phyloP scores from a whole-genome alignment of 208 protist species.

The Vickermania ingenoplastis region DNA sequence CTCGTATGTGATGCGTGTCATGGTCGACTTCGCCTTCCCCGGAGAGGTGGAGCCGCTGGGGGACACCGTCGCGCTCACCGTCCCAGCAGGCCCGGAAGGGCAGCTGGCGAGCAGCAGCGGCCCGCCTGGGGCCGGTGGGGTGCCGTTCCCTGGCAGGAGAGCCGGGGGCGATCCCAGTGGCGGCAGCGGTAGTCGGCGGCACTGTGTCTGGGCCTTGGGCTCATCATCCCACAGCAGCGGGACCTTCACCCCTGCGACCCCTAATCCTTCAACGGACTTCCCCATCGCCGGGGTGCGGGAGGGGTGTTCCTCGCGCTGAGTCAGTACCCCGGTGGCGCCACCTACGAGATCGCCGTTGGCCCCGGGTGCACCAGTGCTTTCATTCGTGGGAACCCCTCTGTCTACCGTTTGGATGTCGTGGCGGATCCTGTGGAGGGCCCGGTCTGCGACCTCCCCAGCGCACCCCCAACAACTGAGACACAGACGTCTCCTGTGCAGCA shows the following conservation, averaged over 20 bases:
- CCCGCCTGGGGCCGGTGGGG: too few relatives aligned
- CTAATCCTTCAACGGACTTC: too few relatives aligned
- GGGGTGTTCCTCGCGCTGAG: not conserved
- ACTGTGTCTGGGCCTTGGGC: too few relatives aligned
- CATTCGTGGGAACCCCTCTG: not conserved
- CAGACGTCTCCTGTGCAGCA: not conserved
- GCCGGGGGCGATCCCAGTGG: too few relatives aligned
- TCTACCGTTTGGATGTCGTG: not conserved
- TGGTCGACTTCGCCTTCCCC: constrained; percentile 29
- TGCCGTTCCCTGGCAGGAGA: too few relatives aligned
- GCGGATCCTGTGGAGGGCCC: not conserved
- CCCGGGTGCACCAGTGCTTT: not conserved
- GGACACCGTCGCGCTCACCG: constrained; percentile 1
- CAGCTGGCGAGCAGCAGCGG: not conserved
- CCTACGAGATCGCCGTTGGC: not conserved
- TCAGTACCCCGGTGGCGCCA: not conserved
- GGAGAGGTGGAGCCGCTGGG: constrained; percentile 22
- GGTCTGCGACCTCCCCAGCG: not conserved
- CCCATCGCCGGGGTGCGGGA: too few relatives aligned
- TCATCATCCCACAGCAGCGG: too few relatives aligned
- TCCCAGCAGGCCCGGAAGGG: not conserved
- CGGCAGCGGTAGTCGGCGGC: too few relatives aligned
- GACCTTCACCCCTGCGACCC: too few relatives aligned
- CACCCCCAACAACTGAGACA: not conserved
- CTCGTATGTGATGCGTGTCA: constrained; percentile 32